Conservation (phyloP, 164 flowering plant genomes). For the Stephania japonica region DNA sequence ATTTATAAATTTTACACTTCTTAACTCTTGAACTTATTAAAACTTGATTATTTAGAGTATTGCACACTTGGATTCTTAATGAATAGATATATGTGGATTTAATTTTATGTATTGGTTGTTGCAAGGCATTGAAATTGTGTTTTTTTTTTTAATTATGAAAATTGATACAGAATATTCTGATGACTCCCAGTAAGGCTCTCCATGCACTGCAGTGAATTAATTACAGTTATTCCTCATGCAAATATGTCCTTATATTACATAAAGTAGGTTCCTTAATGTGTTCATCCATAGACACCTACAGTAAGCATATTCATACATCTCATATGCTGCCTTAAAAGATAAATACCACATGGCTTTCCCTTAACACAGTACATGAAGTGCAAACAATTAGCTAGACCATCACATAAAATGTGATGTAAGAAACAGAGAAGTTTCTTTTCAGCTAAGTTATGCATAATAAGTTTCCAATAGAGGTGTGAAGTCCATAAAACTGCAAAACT, state of each 20-base stretch:
- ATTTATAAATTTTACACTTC: too few species aligned
- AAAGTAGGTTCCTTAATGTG: background rate
- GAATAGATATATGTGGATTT: too few species aligned
- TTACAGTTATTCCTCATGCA: background rate
- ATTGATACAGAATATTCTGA: slow-evolving; percentile 87
- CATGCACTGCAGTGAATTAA: slow-evolving; percentile 64
- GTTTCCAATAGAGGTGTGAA: background rate
- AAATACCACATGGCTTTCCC: background rate
- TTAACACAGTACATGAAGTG: background rate
- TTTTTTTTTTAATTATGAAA: too few species aligned
- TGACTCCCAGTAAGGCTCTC: slow-evolving; percentile 89
- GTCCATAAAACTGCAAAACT: too few species aligned
- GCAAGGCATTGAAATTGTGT: too few species aligned
- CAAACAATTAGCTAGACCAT: background rate
- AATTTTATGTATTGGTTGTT: too few species aligned
- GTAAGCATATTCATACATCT: background rate
- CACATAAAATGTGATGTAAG: background rate
- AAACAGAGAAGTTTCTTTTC: background rate
- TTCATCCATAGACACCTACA: too few species aligned
- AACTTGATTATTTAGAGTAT: too few species aligned
- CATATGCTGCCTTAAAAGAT: background rate
- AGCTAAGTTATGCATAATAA: background rate
- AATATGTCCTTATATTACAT: background rate
- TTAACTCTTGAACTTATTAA: too few species aligned
- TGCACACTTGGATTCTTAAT: too few species aligned